Evolutionary conservation across 2,329 filamentous ascomycete genomes (phyloP).

Genomic region (Fusarium nodosum): DNA sequence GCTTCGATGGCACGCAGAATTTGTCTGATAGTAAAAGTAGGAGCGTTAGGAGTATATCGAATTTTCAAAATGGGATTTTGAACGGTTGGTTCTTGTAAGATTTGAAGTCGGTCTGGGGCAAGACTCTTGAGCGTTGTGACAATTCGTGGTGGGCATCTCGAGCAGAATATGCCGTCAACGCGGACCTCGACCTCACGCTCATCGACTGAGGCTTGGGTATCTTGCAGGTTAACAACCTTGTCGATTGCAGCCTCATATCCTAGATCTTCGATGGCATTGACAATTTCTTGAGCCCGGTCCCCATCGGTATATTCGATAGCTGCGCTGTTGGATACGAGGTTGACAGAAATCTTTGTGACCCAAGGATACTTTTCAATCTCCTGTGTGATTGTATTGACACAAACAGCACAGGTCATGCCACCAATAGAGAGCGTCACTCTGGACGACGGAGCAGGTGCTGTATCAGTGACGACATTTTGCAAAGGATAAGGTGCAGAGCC

Average conservation of each 20-base stretch:
- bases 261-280: slow-evolving; percentile 69
- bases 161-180: slow-evolving; percentile 81
- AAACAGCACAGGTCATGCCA: slow-evolving; percentile 82
- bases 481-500: slow-evolving; percentile 35
- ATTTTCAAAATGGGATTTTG: slow-evolving; percentile 77
- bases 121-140: slow-evolving; percentile 67
- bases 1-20: slow-evolving; percentile 77
- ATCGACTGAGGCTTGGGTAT: slow-evolving; percentile 56
- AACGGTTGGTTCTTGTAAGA: slow-evolving; percentile 69
- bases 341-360: slow-evolving; percentile 71
- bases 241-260: slow-evolving; percentile 76
- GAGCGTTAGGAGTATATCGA: slow-evolving; percentile 76
- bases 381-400: slow-evolving; percentile 72
- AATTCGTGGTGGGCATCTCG: slow-evolving; percentile 75
- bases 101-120: slow-evolving; percentile 61
- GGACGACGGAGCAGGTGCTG: slow-evolving; percentile 54
- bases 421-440: slow-evolving; percentile 70
- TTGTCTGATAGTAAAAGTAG: slow-evolving; percentile 79
- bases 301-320: slow-evolving; percentile 66
- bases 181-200: slow-evolving; percentile 73
- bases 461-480: slow-evolving; percentile 42
- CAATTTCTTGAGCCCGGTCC: slow-evolving; percentile 52
- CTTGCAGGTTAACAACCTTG: slow-evolving; percentile 60
- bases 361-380: slow-evolving; percentile 69
- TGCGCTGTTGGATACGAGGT: slow-evolving; percentile 76